Percentiles rank a stretch among this genome's conserved stretches.
Evolutionary conservation across 352 stramenopile genomes (phyloP).

Genomic region (Phytophthora ohioensis): DNA sequence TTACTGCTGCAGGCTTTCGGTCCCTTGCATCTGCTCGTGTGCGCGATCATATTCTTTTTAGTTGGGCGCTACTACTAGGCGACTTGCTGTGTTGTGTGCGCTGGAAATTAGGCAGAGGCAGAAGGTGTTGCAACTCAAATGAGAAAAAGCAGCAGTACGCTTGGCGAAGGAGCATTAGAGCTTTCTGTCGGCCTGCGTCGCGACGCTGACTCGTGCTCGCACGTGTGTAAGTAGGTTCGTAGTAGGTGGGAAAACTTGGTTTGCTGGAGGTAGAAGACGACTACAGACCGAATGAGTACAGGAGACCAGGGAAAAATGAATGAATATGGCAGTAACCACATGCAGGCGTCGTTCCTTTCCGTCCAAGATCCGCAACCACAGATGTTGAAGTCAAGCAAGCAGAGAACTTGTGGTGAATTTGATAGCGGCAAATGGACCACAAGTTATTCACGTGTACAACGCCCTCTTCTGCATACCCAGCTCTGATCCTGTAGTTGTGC

Average conservation of each 20-base stretch:
- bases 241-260: conserved; percentile 19
- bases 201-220: conserved; percentile 22
- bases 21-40: conserved; percentile 86
- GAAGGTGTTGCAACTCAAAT: conserved; percentile 30
- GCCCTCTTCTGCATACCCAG: not conserved
- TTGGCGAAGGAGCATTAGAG: conserved; percentile 39
- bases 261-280: conserved; percentile 29
- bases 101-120: conserved; percentile 24
- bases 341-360: conserved; percentile 2
- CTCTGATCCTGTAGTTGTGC: conserved; percentile 14
- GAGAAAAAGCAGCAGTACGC: conserved; percentile 25
- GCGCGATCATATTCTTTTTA: conserved; percentile 92
- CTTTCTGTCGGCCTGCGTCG: conserved; percentile 30
- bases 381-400: not conserved
- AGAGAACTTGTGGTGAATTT: conserved; percentile 27
- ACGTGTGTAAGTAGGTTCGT: conserved; percentile 23
- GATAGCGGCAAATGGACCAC: conserved; percentile 24
- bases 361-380: not conserved
- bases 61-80: conserved; percentile 86
- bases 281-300: conserved; percentile 26
- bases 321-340: conserved; percentile 35
- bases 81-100: conserved; percentile 16
- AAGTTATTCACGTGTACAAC: conserved; percentile 16
- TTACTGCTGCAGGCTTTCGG: conserved; percentile 61
- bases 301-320: conserved; percentile 27